Percentiles rank a stretch among this genome's conserved stretches.
These are phyloP conservation scores for Kurtzmaniella quercitrusa DNA, from an alignment of 1,139 yeast genomes.

Conservation along the genomic window DNA sequence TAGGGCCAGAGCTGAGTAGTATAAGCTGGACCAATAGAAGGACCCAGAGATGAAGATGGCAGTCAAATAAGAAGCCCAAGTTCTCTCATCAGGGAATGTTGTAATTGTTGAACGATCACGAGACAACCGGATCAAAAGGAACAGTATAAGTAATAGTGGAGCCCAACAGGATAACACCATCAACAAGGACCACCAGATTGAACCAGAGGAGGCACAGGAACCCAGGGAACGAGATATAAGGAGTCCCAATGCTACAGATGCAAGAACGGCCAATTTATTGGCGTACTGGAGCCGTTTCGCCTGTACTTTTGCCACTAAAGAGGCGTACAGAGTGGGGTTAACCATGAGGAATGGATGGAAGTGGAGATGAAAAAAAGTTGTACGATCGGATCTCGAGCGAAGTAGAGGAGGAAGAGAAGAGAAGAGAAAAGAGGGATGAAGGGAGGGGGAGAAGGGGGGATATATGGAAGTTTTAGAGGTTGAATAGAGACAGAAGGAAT, in stretches of 20 bases:
- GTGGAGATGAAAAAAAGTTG: neutral
- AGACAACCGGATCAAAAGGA: slow-evolving; percentile 35
- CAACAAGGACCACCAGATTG: slow-evolving; percentile 20
- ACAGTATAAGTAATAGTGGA: slow-evolving; percentile 14
- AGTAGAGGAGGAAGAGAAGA: no score
- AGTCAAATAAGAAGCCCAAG: slow-evolving; percentile 43
- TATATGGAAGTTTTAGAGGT: neutral
- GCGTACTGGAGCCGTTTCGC: slow-evolving; percentile 13
- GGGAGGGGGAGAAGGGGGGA: neutral
- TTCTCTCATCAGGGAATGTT: slow-evolving; percentile 46
- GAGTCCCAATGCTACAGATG: slow-evolving; percentile 7
- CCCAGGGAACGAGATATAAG: neutral
- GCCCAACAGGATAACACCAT: slow-evolving; percentile 12
- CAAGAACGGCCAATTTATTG: slow-evolving; percentile 10
- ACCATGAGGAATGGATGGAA: neutral
- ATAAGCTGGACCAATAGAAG: slow-evolving; percentile 30
- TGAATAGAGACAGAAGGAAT: no score
- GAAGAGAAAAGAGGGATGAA: neutral
- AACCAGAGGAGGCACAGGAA: no score
- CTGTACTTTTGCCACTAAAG: slow-evolving; percentile 10
- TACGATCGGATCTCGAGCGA: no score
- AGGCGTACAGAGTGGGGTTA: slow-evolving; percentile 9
- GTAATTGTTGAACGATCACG: slow-evolving; percentile 51
- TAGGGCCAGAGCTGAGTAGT: slow-evolving; percentile 17
- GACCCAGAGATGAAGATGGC: slow-evolving; percentile 42